These are phyloP conservation scores for Protomyces arabidopsidicola DNA, from an alignment of 1,139 yeast genomes.

Conservation along the genomic window DNA sequence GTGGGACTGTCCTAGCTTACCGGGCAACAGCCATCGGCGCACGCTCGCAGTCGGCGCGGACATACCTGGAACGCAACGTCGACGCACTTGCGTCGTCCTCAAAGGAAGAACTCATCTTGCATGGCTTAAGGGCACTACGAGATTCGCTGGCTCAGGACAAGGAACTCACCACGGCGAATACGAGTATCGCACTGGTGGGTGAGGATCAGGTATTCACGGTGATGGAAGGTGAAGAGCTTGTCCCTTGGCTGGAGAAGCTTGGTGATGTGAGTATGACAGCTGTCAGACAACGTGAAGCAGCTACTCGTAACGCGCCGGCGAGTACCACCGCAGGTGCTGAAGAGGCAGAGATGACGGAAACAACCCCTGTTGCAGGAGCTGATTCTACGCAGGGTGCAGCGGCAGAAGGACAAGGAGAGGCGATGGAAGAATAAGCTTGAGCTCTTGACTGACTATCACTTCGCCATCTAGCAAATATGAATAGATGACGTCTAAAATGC, in stretches of 20 bases:
- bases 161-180: constrained; percentile 75
- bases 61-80: constrained; percentile 82
- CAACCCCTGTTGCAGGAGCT: constrained; percentile 43
- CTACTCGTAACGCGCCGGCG: constrained; percentile 19
- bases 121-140: constrained; percentile 85
- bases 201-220: constrained; percentile 66
- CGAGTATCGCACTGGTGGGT: constrained; percentile 89
- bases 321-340: not conserved
- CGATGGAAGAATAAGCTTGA: constrained; percentile 14
- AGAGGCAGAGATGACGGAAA: constrained; percentile 44
- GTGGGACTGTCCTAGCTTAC: constrained; percentile 88
- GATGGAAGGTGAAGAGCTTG: constrained; percentile 82
- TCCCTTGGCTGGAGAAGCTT: constrained; percentile 57
- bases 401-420: constrained; percentile 36
- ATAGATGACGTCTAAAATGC: not conserved
- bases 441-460: no score
- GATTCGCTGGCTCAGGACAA: constrained; percentile 93
- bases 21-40: constrained; percentile 97
- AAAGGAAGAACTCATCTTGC: constrained; percentile 71
- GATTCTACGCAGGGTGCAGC: constrained; percentile 36
- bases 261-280: constrained; percentile 31
- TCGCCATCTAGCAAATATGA: not conserved
- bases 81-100: constrained; percentile 55
- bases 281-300: constrained; percentile 30
- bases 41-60: constrained; percentile 95